Conservation (phyloP, 2,329 filamentous ascomycete genomes). For the Exophiala lecanii-corni region DNA sequence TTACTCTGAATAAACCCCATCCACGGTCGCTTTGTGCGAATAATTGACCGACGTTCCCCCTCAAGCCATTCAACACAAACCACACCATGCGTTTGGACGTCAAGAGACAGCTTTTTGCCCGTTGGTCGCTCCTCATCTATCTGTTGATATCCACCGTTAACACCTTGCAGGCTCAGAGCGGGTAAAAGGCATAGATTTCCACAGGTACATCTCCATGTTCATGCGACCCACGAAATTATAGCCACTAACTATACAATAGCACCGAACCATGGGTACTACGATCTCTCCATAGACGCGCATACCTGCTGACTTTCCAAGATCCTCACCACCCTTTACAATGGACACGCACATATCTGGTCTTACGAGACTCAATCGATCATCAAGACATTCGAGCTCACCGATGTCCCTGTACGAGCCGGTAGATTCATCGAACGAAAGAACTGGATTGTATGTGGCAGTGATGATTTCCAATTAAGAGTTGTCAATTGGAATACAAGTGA, state of each 20-base stretch:
- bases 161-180: conserved; percentile 87
- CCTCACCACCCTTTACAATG: conserved; percentile 92
- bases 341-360: conserved; percentile 99
- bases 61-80: too few relatives aligned
- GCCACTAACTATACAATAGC: conserved; percentile 14
- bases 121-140: conserved; percentile 3
- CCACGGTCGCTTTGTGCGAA: conserved; percentile 7
- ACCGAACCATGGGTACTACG: conserved; percentile 82
- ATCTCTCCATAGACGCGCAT: conserved; percentile 22
- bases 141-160: conserved; percentile 47
- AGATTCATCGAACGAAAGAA: conserved; percentile 97
- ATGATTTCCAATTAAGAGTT: conserved; percentile 83
- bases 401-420: conserved; percentile 94
- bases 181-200: conserved; percentile 96
- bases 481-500: conserved; percentile 99
- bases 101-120: conserved; percentile 25
- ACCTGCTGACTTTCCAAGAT: conserved; percentile 42
- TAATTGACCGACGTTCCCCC: too few relatives aligned
- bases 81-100: conserved; percentile 26
- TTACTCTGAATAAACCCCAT: not conserved
- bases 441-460: conserved; percentile 94
- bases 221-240: not conserved
- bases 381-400: conserved; percentile 97
- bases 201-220: conserved; percentile 48
- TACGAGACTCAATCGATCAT: conserved; percentile 95